These are phyloP conservation scores for Endothia cerciana DNA, from an alignment of 2,329 filamentous ascomycete genomes.

Conservation along the genomic window DNA sequence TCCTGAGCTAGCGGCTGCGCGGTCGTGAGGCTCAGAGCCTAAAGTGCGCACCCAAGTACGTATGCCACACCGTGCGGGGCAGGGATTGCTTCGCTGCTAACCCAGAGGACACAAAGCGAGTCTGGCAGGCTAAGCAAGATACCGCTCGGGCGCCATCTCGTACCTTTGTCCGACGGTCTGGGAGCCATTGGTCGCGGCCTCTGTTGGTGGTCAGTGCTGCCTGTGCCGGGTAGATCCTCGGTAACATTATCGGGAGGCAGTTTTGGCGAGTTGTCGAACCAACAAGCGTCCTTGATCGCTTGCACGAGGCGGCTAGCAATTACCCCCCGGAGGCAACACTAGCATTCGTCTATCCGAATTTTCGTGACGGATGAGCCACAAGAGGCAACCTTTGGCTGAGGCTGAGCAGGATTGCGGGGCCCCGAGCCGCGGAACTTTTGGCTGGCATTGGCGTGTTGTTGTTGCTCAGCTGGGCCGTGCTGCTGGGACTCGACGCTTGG, in stretches of 20 bases:
- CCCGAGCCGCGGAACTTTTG: not conserved
- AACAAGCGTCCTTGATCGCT: not conserved
- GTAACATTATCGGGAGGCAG: not conserved
- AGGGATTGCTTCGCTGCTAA: not conserved
- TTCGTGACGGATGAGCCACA: not conserved
- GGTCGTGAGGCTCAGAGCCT: not conserved
- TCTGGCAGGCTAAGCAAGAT: not conserved
- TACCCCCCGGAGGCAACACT: not conserved
- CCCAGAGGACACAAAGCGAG: not conserved
- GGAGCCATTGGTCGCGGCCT: not conserved
- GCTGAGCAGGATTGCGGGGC: slow-evolving; percentile 3
- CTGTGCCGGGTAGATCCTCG: not conserved
- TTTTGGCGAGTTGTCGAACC: not conserved
- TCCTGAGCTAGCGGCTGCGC: not conserved
- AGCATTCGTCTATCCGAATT: not conserved
- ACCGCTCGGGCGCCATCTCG: not conserved
- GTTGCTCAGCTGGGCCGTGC: not conserved
- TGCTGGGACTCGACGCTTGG: not conserved
- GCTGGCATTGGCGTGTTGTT: not conserved
- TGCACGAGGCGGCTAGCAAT: not conserved
- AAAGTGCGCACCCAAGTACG: not conserved
- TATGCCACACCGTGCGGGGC: not conserved
- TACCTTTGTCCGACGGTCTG: not conserved
- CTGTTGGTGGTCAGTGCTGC: not conserved
- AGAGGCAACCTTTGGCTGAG: not conserved